Evolutionary conservation across 2,329 filamentous ascomycete species (phyloP).

Genomic region (Mariannaea sp.): DNA sequence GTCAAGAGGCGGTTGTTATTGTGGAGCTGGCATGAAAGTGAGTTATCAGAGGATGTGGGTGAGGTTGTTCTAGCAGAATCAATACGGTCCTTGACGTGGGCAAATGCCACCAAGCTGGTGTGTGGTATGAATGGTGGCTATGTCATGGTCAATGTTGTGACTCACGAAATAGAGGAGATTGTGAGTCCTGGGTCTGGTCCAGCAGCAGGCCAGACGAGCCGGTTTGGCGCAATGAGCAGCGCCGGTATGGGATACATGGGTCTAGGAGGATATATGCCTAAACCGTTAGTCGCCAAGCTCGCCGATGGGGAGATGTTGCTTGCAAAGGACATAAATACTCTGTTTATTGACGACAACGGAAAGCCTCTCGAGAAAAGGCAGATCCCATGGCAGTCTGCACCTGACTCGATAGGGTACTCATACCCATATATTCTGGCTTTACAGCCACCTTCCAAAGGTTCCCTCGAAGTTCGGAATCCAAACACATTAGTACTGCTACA

Average conservation of each 20-base stretch:
- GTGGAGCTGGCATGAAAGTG: constrained; percentile 97
- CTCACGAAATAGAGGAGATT: constrained; percentile 75
- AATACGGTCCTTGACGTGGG: constrained; percentile 90
- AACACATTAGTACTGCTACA: constrained; percentile 90
- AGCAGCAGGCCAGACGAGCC: constrained; percentile 65
- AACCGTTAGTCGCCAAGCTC: constrained; percentile 82
- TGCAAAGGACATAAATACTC: constrained; percentile 96
- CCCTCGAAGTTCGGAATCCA: constrained; percentile 88
- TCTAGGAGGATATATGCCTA: constrained; percentile 87
- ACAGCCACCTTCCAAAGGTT: constrained; percentile 80
- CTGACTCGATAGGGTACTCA: constrained; percentile 91
- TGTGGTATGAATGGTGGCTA: constrained; percentile 93
- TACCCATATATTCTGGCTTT: constrained; percentile 94
- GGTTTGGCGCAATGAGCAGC: constrained; percentile 82
- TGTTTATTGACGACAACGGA: constrained; percentile 86
- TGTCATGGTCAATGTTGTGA: constrained; percentile 83
- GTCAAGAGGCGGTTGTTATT: constrained; percentile 88
- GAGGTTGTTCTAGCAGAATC: constrained; percentile 83
- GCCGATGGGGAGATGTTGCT: constrained; percentile 83
- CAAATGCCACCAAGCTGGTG: constrained; percentile 81
- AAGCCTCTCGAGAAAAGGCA: constrained; percentile 82
- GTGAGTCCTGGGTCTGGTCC: constrained; percentile 75
- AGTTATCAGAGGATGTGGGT: constrained; percentile 72
- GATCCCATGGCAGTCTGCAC: constrained; percentile 88
- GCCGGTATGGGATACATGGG: constrained; percentile 97